Evolutionary conservation across 2,329 filamentous ascomycete species (phyloP), one percentile per base, ranked within the genome.

Genomic region (Reticulascus tulasneorum): DNA sequence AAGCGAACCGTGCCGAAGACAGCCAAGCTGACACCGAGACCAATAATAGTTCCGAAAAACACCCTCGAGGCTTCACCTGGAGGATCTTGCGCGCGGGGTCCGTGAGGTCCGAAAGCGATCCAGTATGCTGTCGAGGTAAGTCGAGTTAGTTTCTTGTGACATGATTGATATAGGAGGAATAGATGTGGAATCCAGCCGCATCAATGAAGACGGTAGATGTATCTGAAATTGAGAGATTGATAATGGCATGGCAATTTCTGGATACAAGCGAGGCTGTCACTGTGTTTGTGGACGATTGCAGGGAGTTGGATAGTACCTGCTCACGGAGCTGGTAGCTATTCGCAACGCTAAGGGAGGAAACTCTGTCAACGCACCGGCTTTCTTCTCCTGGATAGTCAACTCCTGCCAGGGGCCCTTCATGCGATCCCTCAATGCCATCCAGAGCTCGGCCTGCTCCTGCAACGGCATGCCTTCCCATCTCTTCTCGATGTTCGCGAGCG

Each of bases 321-420:
- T n/a, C n/a, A n/a, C n/a, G n/a, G n/a, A n/a, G n/a, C n/a, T n/a
- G n/a, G n/a, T n/a, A n/a, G n/a, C n/a, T n/a, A n/a, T n/a, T n/a
- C n/a, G n/a, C n/a, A n/a, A n/a, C n/a, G n/a, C n/a, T n/a, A n/a
- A n/a, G n/a, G n/a, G n/a, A n/a, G n/a, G n/a, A n/a, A n/a, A n/a
- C n/a, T n/a, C n/a, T n/a, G n/a, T n/a, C n/a, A 42, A 87, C 90
- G 64, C 82, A 96, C 93, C 91, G 56, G 93, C 93, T 77, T 94
- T 97, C 86, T 98, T 95, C 79, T 98, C 93, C 69, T 93, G 85
- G 58, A 94, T 53, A 34, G 93, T 96, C 73, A 98, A 74, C 61
- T 97, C 88, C 60, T 84, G 79, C 93, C 93, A 98, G 75, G 88
- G 89, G 56, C 79, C 82, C 86, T 95, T 96, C 93, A 98, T 98